A percentile compares a stretch with the other conserved stretches of the same genome.
phyloP scores from a whole-genome alignment of 805 yeast species.

The Starmerella bacillaris region DNA sequence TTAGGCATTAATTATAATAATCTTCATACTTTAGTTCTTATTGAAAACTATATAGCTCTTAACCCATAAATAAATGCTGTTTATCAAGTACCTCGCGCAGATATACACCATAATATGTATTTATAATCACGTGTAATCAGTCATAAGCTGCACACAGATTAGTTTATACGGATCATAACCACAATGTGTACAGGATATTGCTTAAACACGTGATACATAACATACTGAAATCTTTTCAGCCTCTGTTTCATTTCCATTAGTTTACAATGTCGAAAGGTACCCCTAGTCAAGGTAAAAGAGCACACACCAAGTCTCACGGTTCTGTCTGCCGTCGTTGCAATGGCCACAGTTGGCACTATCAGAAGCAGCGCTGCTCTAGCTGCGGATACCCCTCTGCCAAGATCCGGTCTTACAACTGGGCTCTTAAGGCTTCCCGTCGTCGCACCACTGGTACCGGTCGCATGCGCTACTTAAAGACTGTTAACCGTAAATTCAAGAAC shows the following conservation, averaged over 20 bases:
- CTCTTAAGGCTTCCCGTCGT: constrained; percentile 97
- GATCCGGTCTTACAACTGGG: constrained; percentile 92
- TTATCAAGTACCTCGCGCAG: too few species aligned
- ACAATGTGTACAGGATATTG: too few species aligned
- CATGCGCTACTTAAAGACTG: constrained; percentile 93
- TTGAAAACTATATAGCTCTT: too few species aligned
- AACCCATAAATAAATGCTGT: too few species aligned
- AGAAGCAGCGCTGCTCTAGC: constrained; percentile 95
- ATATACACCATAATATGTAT: too few species aligned
- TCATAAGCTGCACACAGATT: too few species aligned
- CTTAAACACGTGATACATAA: too few species aligned
- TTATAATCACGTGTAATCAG: too few species aligned
- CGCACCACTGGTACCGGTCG: constrained; percentile 99
- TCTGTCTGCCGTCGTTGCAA: constrained; percentile 95
- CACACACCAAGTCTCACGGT: constrained; percentile 90
- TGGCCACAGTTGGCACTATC: constrained; percentile 94
- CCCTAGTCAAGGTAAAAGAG: constrained; percentile 97
- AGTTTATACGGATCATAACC: too few species aligned
- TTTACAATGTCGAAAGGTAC: constrained; percentile 60
- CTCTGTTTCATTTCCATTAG: neutral
- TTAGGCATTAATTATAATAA: too few species aligned
- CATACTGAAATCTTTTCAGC: too few species aligned
- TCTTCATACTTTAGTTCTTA: too few species aligned
- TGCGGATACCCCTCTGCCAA: constrained; percentile 99
- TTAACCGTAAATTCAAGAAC: constrained; percentile 96